Evolutionary conservation across 2,329 filamentous ascomycete genomes (phyloP).

Genomic region (Fusarium sp.): DNA sequence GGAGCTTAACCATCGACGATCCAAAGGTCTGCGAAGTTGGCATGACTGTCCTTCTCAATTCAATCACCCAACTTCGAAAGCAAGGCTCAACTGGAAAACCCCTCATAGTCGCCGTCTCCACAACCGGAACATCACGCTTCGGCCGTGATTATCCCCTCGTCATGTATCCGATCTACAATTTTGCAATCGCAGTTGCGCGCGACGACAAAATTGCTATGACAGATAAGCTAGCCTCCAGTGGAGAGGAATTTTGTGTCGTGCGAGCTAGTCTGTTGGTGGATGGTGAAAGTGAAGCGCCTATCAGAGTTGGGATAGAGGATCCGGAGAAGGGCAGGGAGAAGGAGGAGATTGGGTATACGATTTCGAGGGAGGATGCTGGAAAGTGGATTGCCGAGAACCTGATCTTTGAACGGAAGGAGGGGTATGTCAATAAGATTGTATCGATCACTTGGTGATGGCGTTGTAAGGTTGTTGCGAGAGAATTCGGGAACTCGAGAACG

Average conservation of each 20-base stretch:
- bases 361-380: conserved; percentile 61
- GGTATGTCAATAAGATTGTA: conserved; percentile 53
- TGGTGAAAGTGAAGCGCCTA: conserved; percentile 40
- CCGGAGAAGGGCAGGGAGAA: conserved; percentile 48
- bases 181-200: conserved; percentile 57
- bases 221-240: conserved; percentile 42
- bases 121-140: conserved; percentile 54
- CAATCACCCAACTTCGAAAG: conserved; percentile 50
- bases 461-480: too few species aligned
- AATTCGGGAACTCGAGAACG: too few species aligned
- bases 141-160: conserved; percentile 58
- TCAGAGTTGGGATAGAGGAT: conserved; percentile 57
- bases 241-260: conserved; percentile 54
- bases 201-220: conserved; percentile 63
- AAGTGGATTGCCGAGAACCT: conserved; percentile 59
- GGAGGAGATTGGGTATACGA: conserved; percentile 58
- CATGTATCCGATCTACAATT: conserved; percentile 58
- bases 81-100: conserved; percentile 48
- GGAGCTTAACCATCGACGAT: conserved; percentile 56
- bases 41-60: conserved; percentile 56
- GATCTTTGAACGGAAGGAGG: conserved; percentile 40
- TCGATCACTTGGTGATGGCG: too few species aligned
- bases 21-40: conserved; percentile 61
- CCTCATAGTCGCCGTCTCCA: conserved; percentile 51
- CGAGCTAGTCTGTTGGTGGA: conserved; percentile 54